A percentile compares a stretch with the other conserved stretches of the same genome.
Conservation (phyloP, 164 flowering plant species). For the Umbilicus rupestris region DNA sequence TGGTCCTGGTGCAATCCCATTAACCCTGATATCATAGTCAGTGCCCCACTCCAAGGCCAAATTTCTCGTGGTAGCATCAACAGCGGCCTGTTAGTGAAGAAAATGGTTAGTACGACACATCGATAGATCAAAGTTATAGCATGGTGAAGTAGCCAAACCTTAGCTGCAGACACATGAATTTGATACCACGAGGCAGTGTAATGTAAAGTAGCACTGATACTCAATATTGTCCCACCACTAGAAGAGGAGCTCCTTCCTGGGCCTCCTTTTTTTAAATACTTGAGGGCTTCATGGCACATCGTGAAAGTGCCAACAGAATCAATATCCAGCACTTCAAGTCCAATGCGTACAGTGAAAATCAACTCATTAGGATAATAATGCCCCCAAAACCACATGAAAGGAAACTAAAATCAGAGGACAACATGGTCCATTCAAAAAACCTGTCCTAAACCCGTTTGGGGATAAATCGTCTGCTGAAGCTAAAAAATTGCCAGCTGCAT, state of each 20-base stretch:
- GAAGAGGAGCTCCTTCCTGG: conserved; percentile 49
- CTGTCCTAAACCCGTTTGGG: conserved; percentile 89
- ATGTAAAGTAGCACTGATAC: conserved; percentile 89
- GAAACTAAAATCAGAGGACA: neutral
- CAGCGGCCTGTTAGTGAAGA: conserved; percentile 59
- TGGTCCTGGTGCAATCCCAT: conserved; percentile 93
- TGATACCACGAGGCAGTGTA: conserved; percentile 95
- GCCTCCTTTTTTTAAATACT: conserved; percentile 80
- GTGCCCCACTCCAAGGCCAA: conserved; percentile 93
- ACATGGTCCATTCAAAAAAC: conserved; percentile 17
- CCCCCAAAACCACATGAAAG: neutral
- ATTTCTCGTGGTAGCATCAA: conserved; percentile 67
- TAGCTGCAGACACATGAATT: conserved; percentile 86
- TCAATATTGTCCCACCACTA: conserved; percentile 67
- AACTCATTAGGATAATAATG: neutral
- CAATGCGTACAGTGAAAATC: neutral
- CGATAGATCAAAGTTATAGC: neutral
- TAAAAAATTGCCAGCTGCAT: conserved; percentile 93
- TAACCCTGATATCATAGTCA: conserved; percentile 86
- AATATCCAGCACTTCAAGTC: conserved; percentile 74
- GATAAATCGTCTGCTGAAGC: conserved; percentile 75
- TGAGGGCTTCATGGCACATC: conserved; percentile 86
- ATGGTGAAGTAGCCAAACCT: conserved; percentile 36
- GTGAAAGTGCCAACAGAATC: conserved; percentile 96
- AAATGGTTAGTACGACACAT: neutral